Evolutionary conservation across 2,329 filamentous ascomycete genomes (phyloP).

Genomic region (Colletotrichum sp.): DNA sequence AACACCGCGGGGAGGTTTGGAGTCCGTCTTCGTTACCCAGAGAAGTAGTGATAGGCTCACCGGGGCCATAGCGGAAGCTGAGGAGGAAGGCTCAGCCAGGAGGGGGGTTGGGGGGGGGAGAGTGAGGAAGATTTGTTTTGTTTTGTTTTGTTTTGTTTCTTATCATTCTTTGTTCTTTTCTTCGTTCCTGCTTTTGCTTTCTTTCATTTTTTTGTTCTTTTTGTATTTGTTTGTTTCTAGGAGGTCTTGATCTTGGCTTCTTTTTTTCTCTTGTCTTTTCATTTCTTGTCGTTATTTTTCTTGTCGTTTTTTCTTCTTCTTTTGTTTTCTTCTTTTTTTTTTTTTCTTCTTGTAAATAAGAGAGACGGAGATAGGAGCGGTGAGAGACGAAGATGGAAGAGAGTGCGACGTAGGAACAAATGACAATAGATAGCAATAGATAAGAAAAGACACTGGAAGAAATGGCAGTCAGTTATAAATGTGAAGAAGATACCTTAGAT

Average conservation of each 20-base stretch:
- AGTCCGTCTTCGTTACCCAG: constrained; percentile 14
- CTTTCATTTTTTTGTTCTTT: too few relatives aligned
- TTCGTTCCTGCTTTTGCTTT: neutral
- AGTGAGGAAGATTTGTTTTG: neutral
- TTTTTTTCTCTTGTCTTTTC: accelerated
- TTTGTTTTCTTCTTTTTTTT: neutral
- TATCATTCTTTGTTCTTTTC: neutral
- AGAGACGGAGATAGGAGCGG: neutral
- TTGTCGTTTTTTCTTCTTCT: accelerated
- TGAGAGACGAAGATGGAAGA: neutral
- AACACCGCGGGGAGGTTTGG: constrained; percentile 14
- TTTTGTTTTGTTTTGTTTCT: neutral
- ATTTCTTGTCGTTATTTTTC: too few relatives aligned
- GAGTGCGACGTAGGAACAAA: neutral
- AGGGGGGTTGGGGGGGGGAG: neutral
- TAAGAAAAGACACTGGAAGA: neutral
- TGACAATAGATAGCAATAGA: neutral
- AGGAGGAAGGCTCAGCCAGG: neutral
- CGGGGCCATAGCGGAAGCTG: neutral
- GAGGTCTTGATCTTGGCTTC: neutral
- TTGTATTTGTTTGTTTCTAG: neutral
- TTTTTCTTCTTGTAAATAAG: neutral
- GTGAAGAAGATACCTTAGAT: neutral
- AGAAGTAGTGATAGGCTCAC: constrained; percentile 6
- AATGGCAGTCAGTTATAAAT: neutral